Evolutionary conservation across 2,329 filamentous ascomycete genomes (phyloP), one percentile per base, ranked within the genome.

Genomic region (Alternaria ventricosa): DNA sequence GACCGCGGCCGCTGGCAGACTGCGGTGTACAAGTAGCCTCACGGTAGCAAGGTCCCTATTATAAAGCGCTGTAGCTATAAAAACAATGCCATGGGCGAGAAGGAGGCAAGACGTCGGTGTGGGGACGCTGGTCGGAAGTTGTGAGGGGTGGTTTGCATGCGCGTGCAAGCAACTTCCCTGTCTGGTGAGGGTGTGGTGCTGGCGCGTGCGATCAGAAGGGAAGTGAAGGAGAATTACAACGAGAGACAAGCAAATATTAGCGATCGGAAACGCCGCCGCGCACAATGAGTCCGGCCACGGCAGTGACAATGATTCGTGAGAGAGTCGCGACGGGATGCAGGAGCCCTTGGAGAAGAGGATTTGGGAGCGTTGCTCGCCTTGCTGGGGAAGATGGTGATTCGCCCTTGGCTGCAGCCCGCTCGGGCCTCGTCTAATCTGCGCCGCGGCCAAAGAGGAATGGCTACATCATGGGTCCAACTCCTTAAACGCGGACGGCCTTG

Each of bases 91-190:
- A 70, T 68, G 62, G 55, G 57, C 59, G 55, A 44, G 57, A 55
- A 44, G 51, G 65, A 66, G 49, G 43, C 61, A 56, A 57, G 68
- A 56, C 57, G 64, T 46, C 56, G 57, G 64, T 65, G 69, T 67
- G 63, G 63, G 66, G 66, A 67, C 54, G 57, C 55, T 57, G 54
- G 55, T 53, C 64, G 59, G 62, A 61, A 62, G 66, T 61, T 66
- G 60, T 57, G 71, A 64, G 67, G 67, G 73, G 70, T 25, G 65
- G 68, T 66, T 58, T 68, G 68, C 66, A 70, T 76, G 72, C 73
- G 71, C 67, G 67, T 66, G 65, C 60, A 69, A 73, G 69, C 65
- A 67, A 66, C 65, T 73, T 74, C 70, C 69, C 71, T 71, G 70
- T n/a, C 20, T 68, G 68, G 43, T 50, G 47, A 58, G 30, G 61